phyloP scores from a whole-genome alignment of 2,329 filamentous ascomycete genomes.

The Macrophomina pseudophaseolina region DNA sequence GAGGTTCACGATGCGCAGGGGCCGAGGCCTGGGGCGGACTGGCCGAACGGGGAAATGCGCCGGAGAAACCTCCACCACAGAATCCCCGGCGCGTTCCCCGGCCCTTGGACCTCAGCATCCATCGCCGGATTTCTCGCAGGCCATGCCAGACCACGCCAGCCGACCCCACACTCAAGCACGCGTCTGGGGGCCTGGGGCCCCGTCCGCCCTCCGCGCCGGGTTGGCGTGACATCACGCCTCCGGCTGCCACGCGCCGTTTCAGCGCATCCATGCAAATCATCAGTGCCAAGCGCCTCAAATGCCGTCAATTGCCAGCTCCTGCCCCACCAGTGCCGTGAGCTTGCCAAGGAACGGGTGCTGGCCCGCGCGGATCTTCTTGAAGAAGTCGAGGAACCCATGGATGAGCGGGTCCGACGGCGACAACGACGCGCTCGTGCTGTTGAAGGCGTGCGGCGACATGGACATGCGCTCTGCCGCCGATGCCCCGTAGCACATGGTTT shows the following conservation, averaged over 20 bases:
- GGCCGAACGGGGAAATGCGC: slow-evolving; percentile 18
- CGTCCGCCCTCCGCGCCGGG: neutral
- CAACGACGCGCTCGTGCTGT: neutral
- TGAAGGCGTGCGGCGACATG: slow-evolving; percentile 14
- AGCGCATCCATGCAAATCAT: neutral
- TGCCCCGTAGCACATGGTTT: slow-evolving; percentile 12
- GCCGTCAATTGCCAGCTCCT: slow-evolving; percentile 13
- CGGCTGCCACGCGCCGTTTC: neutral
- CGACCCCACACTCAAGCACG: neutral
- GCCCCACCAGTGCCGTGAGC: slow-evolving; percentile 9
- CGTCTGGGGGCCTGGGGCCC: slow-evolving; percentile 8
- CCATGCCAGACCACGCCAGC: neutral
- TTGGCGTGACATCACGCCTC: neutral
- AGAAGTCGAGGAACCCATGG: slow-evolving; percentile 17
- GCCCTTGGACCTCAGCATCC: neutral
- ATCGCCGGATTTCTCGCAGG: neutral
- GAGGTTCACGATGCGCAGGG: slow-evolving; percentile 15
- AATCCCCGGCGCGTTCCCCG: slow-evolving; percentile 4
- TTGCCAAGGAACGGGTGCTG: slow-evolving; percentile 22
- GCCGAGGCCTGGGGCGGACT: slow-evolving; percentile 7
- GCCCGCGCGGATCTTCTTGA: slow-evolving; percentile 24
- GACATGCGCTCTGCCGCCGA: slow-evolving; percentile 5
- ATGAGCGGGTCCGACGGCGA: slow-evolving; percentile 15
- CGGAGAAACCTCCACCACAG: slow-evolving; percentile 1
- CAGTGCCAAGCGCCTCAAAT: slow-evolving; percentile 9